Evolutionary conservation across 768 basidiomycete genomes (phyloP).

Genomic region (Fistulinella prunicolor): DNA sequence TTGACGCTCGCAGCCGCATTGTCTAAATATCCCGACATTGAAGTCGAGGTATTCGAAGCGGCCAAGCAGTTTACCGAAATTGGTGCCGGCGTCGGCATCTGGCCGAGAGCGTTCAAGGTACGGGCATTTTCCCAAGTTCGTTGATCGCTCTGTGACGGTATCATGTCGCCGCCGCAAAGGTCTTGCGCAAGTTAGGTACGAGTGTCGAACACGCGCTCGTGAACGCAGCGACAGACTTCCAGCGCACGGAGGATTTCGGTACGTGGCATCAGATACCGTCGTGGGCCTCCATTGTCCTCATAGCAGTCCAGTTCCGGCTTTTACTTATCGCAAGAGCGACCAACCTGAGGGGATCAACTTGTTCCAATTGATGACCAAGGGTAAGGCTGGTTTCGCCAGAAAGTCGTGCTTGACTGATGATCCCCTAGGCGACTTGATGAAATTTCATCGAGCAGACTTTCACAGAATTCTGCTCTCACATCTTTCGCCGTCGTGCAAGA

Average conservation of each 20-base stretch:
- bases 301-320: slow-evolving; percentile 42
- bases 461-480: slow-evolving; percentile 53
- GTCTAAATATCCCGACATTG: slow-evolving; percentile 46
- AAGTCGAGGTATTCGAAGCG: slow-evolving; percentile 55
- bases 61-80: slow-evolving; percentile 49
- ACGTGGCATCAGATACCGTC: neutral
- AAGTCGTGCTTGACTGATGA: neutral
- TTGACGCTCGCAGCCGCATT: slow-evolving; percentile 37
- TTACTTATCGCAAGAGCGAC: slow-evolving; percentile 62
- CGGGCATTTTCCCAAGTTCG: neutral
- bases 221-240: slow-evolving; percentile 18
- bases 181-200: slow-evolving; percentile 21
- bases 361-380: slow-evolving; percentile 53
- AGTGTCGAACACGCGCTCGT: slow-evolving; percentile 17
- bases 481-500: slow-evolving; percentile 44
- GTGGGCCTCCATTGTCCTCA: neutral
- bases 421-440: slow-evolving; percentile 45
- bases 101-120: slow-evolving; percentile 36
- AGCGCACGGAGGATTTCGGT: slow-evolving; percentile 23
- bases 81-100: slow-evolving; percentile 59
- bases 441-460: slow-evolving; percentile 67
- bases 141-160: neutral
- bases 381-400: slow-evolving; percentile 28
- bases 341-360: slow-evolving; percentile 52
- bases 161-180: slow-evolving; percentile 7